Conservation (phyloP, 495 filamentous ascomycete genomes). For the Cercophora newfieldiana region DNA sequence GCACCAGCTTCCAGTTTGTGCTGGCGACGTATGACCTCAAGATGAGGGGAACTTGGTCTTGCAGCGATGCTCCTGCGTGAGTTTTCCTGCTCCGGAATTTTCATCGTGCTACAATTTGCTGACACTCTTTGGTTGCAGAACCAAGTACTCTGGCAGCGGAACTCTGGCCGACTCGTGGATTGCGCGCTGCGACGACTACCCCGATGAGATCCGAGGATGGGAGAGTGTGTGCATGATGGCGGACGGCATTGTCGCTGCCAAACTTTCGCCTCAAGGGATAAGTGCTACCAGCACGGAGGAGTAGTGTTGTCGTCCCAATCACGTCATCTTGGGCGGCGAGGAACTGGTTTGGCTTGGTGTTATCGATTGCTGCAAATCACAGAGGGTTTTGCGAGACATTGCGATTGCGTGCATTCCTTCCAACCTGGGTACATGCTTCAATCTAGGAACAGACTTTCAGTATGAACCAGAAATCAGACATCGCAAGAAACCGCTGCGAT, state of each 20-base stretch:
- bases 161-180: not conserved
- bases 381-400: no score
- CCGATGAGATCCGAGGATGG: not conserved
- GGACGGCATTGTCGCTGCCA: not conserved
- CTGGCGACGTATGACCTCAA: not conserved
- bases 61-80: not conserved
- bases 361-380: no score
- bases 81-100: not conserved
- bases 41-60: not conserved
- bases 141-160: not conserved
- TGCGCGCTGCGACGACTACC: not conserved
- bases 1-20: not conserved
- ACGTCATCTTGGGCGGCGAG: not conserved
- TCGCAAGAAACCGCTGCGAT: no score
- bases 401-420: no score
- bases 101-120: no score
- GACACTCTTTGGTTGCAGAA: not conserved
- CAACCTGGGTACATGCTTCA: no score
- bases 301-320: no score
- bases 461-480: no score
- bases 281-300: not conserved
- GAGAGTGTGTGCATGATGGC: not conserved
- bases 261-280: not conserved
- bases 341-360: not conserved
- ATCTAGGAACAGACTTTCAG: no score